Evolutionary conservation across 352 stramenopile species (phyloP).

Genomic region (Blastocystis sp.): DNA sequence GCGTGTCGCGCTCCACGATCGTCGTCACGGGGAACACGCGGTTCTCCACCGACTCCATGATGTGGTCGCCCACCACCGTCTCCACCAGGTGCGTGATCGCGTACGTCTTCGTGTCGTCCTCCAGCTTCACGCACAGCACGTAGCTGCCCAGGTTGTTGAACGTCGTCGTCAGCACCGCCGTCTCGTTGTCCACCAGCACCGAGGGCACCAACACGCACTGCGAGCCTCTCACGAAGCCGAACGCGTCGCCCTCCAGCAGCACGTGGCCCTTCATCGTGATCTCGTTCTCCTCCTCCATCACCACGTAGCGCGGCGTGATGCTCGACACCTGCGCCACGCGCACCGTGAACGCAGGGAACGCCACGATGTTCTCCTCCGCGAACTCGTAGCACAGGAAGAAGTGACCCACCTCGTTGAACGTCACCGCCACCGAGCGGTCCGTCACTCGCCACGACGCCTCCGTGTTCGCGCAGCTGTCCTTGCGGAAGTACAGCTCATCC

Average conservation of each 20-base stretch:
- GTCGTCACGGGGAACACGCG: slow-evolving; percentile 57
- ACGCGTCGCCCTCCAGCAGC: slow-evolving; percentile 31
- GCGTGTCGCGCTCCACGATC: slow-evolving; percentile 48
- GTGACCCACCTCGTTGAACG: slow-evolving; percentile 7
- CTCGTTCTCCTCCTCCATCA: slow-evolving; percentile 40
- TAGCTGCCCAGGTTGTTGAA: not conserved
- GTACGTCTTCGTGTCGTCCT: slow-evolving; percentile 18
- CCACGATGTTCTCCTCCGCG: slow-evolving; percentile 28
- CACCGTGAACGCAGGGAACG: slow-evolving; percentile 10
- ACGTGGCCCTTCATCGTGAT: slow-evolving; percentile 5
- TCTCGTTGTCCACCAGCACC: not conserved
- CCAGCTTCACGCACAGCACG: slow-evolving; percentile 43
- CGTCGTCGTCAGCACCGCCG: not conserved
- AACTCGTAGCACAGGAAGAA: slow-evolving; percentile 68
- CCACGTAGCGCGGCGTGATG: slow-evolving; percentile 33
- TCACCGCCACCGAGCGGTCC: not conserved
- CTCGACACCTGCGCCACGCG: slow-evolving; percentile 33
- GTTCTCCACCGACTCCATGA: slow-evolving; percentile 38
- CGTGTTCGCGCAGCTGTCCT: slow-evolving; percentile 35
- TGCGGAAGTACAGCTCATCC: slow-evolving; percentile 46
- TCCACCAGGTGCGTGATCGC: not conserved
- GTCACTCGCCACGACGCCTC: slow-evolving; percentile 7
- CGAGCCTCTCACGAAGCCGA: slow-evolving; percentile 4
- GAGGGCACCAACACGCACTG: not conserved
- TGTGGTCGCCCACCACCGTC: slow-evolving; percentile 1